phyloP scores from a whole-genome alignment of 805 yeast genomes.

The Yarrowia porcina region DNA sequence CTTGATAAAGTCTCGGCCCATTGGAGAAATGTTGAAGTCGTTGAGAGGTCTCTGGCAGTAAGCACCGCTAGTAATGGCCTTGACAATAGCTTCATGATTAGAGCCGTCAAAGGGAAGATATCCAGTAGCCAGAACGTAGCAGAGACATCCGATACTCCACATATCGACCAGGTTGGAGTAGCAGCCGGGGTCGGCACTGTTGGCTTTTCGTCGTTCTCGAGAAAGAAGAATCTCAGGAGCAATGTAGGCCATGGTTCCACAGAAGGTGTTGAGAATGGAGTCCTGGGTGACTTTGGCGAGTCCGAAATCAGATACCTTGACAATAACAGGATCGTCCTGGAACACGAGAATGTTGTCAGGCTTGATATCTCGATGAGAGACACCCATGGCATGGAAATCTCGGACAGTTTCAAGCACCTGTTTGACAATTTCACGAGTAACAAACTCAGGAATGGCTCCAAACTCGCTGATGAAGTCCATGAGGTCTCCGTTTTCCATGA shows the following conservation, averaged over 20 bases:
- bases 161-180: constrained; percentile 91
- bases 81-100: constrained; percentile 81
- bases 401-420: constrained; percentile 81
- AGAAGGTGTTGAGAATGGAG: constrained; percentile 88
- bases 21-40: constrained; percentile 57
- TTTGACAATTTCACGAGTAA: constrained; percentile 78
- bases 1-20: constrained; percentile 70
- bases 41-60: constrained; percentile 66
- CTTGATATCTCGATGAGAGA: constrained; percentile 93
- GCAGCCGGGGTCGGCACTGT: constrained; percentile 36
- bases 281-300: constrained; percentile 87
- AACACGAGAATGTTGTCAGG: constrained; percentile 94
- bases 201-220: constrained; percentile 31
- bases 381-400: constrained; percentile 85
- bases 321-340: constrained; percentile 82
- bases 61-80: constrained; percentile 70
- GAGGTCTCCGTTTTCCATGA: constrained; percentile 92
- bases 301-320: constrained; percentile 96
- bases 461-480: constrained; percentile 96
- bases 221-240: constrained; percentile 85
- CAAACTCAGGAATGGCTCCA: constrained; percentile 83
- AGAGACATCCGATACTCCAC: constrained; percentile 96
- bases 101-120: constrained; percentile 93
- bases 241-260: constrained; percentile 95
- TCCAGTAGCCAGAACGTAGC: constrained; percentile 86